These are phyloP conservation scores for Sedum album DNA, from an alignment of 164 flowering plant species.

Conservation along the genomic window DNA sequence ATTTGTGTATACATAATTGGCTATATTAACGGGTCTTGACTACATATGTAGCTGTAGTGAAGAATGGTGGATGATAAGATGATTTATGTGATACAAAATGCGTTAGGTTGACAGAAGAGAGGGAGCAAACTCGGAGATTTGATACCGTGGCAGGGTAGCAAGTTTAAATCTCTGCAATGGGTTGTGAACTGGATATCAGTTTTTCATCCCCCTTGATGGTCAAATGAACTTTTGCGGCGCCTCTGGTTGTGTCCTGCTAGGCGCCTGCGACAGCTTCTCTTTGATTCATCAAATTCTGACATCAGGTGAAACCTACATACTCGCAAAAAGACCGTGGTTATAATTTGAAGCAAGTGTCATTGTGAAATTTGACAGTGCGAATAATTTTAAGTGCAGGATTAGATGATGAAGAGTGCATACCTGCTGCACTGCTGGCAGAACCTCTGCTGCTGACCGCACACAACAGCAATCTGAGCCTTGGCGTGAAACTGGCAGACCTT, in stretches of 20 bases:
- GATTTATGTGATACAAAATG: not conserved
- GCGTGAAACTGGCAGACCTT: conserved; percentile 76
- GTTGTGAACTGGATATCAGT: conserved; percentile 7
- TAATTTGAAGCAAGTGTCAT: not conserved
- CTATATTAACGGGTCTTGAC: not conserved
- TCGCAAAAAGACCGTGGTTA: not conserved
- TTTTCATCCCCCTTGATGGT: conserved; percentile 30
- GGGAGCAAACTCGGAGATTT: conserved; percentile 38
- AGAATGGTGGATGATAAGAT: not conserved
- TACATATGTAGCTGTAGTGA: not conserved
- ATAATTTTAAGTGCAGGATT: not conserved
- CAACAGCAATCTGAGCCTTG: conserved; percentile 50
- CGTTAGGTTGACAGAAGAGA: conserved; percentile 75
- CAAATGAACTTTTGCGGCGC: conserved; percentile 54
- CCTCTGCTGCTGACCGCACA: conserved; percentile 51
- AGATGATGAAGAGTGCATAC: conserved; percentile 22
- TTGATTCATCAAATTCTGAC: conserved; percentile 74
- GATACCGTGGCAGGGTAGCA: conserved; percentile 4
- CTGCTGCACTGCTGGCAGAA: conserved; percentile 99
- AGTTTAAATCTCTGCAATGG: conserved; percentile 11
- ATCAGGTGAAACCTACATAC: conserved; percentile 66
- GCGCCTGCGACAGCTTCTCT: conserved; percentile 83
- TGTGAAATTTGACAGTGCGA: not conserved
- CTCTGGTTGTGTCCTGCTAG: conserved; percentile 90
- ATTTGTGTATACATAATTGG: not conserved